Base-by-base conservation (phyloP, 2,329 filamentous ascomycete species). In the Cordyceps militaris region DNA sequence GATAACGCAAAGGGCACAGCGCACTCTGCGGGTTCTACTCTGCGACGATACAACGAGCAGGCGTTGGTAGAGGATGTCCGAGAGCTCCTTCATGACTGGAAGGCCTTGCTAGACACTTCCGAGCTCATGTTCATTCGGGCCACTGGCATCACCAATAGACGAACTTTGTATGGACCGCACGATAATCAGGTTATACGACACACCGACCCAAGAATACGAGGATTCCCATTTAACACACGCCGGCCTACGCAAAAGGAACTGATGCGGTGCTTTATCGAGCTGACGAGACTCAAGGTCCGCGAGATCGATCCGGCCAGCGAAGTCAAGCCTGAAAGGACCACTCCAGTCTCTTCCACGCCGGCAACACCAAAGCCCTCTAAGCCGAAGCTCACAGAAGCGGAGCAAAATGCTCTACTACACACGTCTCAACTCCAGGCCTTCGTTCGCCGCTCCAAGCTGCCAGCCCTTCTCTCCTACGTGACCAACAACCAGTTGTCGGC, bases 1-100 rank as follows among this genome's bases (percentile, higher is more conserved):
- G 94, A 99, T 70, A 88, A 90, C 61, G 84, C 92, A n/a, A 96
- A 96, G 69, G 93, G 94, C 14, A 86, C 88, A 48, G 94, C 94
- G 0, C 91, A 97, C 72, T 97, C 94, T 4, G 95, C 92, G 8
- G 94, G 95, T 70, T 89, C 94, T 1, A 89, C 85, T 46, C 76
- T 99, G 58, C 87, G 94, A 74, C 83, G 94, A 21, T 96, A 97
- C 72, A 99, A 99, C 67, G 95, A 99, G 72, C 86, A 88, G 63
- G 93, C 92, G 1, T 76, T 99, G 38, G 85, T 87, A 7, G 87
- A 89, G n/a, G 95, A 99, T 66, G 88, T 99, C 6, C 85, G 94
- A 26, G 81, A 83, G 32, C 76, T 99, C 36, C 76, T 99, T 14
- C 75, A 78, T 10, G 90, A 93, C 61, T 99, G 95, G 95, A 93